Evolutionary conservation across 306 rosid genomes (phyloP), one percentile per base, ranked within the genome.

Genomic region (Vigna nakashimae): DNA sequence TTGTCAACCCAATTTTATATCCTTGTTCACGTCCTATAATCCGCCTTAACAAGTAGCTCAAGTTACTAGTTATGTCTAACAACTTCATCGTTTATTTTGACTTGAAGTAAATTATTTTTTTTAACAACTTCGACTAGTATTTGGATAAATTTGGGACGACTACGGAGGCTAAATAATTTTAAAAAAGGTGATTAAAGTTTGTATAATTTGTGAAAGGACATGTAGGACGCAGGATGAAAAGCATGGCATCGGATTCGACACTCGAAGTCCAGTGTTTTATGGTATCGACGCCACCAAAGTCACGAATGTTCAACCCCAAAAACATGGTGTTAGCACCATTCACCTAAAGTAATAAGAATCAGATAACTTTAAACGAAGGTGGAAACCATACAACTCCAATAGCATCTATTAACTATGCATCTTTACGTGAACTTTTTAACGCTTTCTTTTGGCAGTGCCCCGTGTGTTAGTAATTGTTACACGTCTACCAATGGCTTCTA

Each of bases 301-400:
- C 26, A 4, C 15, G 46, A 50, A 64, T 45, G 76, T 50, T 30
- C 30, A 42, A 60, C 30, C 4, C 56, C 5, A 51, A 70, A 79
- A 50, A 65, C 48, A 79, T 4, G 18, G 53, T 52, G 32, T 65
- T 45, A 48, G 11, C 18, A 46, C 56, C 75, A 34, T n/a, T 56
- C 32, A 49, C 9, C 18, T 13, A 53, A 71, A 63, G 67, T 16
- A 40, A 62, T 0, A 51, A 20, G 42, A 52, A 79, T 48, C 71
- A 28, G 7, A 58, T 15, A 5, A 6, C 82, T 70, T 48, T 12
- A 34, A 49, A 14, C 18, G 12, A 40, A 49, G 46, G 46, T 42
- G 4, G 13, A 42, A 42, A 76, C 42, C 26, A 38, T 1, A 36
- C 42, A 36, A 4, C 48, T 51, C 16, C 17, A 50, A 28, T 9